phyloP scores from a whole-genome alignment of 805 yeast genomes.

The Aciculoconidium aculeatum region DNA sequence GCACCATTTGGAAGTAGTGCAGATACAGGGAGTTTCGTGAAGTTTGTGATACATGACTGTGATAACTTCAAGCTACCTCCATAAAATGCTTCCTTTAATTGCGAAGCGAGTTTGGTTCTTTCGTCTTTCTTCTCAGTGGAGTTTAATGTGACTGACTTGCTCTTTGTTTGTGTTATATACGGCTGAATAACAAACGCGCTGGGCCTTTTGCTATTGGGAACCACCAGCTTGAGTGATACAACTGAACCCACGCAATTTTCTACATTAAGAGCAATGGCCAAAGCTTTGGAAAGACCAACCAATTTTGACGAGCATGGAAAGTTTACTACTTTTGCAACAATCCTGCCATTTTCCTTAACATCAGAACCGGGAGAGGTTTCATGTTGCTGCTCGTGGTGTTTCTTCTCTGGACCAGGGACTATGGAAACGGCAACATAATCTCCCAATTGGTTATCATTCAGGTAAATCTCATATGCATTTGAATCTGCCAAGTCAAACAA shows the following conservation, averaged over 20 bases:
- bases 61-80: constrained; percentile 14
- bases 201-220: constrained; percentile 29
- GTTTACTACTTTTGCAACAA: constrained; percentile 48
- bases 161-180: constrained; percentile 39
- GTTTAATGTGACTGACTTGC: constrained; percentile 22
- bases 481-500: constrained; percentile 18
- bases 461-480: constrained; percentile 40
- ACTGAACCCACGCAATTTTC: constrained; percentile 46
- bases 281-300: constrained; percentile 47
- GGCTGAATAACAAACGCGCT: constrained; percentile 48
- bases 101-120: constrained; percentile 13
- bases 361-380: constrained; percentile 6
- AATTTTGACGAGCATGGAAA: no score
- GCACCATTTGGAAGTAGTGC: constrained; percentile 55
- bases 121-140: constrained; percentile 25
- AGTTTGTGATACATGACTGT: constrained; percentile 42
- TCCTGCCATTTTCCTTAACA: constrained; percentile 31
- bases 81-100: constrained; percentile 15
- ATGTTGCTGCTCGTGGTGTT: constrained; percentile 13
- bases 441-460: constrained; percentile 35
- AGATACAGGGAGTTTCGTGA: constrained; percentile 48
- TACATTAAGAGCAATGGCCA: constrained; percentile 53
- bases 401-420: constrained; percentile 44
- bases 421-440: constrained; percentile 48
- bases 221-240: constrained; percentile 45